Evolutionary conservation across 805 yeast genomes (phyloP).

Genomic region (Wickerhamomyces ciferrii): DNA sequence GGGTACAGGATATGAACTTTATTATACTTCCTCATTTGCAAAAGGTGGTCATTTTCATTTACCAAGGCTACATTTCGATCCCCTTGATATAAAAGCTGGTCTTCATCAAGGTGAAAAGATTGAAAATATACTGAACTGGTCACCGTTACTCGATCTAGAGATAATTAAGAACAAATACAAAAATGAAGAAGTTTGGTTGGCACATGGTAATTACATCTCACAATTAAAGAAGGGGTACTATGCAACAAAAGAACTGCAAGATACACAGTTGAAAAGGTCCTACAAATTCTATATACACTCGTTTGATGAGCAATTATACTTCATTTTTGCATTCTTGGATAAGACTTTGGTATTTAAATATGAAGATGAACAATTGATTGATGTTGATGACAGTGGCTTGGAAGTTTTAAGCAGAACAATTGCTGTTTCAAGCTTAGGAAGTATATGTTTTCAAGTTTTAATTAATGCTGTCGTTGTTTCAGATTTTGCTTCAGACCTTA

Average conservation of each 20-base stretch:
- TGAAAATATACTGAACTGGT: slow-evolving; percentile 38
- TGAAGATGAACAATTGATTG: slow-evolving; percentile 22
- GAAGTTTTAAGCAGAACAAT: slow-evolving; percentile 12
- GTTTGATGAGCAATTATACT: slow-evolving; percentile 15
- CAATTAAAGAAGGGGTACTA: slow-evolving; percentile 11
- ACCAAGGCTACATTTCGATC: slow-evolving; percentile 17
- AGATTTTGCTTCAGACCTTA: slow-evolving; percentile 9
- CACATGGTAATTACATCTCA: slow-evolving; percentile 16
- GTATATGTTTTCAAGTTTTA: slow-evolving; percentile 19
- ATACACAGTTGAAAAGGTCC: slow-evolving; percentile 12
- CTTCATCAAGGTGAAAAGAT: slow-evolving; percentile 4
- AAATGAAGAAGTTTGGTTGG: slow-evolving; percentile 34
- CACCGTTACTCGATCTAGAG: slow-evolving; percentile 38
- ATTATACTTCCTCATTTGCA: slow-evolving; percentile 37
- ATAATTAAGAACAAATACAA: slow-evolving; percentile 21
- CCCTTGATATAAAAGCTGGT: slow-evolving; percentile 5
- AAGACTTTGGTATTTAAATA: slow-evolving; percentile 31
- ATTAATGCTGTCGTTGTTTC: slow-evolving; percentile 15
- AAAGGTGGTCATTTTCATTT: slow-evolving; percentile 31
- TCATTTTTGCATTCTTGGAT: slow-evolving; percentile 34
- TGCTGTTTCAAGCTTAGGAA: slow-evolving; percentile 8
- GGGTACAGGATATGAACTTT: slow-evolving; percentile 11
- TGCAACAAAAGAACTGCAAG: slow-evolving; percentile 13
- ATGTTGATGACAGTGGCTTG: slow-evolving; percentile 17
- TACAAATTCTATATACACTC: slow-evolving; percentile 11